Base-by-base conservation (phyloP, 1,139 yeast species). In the Diutina neorugosa region DNA sequence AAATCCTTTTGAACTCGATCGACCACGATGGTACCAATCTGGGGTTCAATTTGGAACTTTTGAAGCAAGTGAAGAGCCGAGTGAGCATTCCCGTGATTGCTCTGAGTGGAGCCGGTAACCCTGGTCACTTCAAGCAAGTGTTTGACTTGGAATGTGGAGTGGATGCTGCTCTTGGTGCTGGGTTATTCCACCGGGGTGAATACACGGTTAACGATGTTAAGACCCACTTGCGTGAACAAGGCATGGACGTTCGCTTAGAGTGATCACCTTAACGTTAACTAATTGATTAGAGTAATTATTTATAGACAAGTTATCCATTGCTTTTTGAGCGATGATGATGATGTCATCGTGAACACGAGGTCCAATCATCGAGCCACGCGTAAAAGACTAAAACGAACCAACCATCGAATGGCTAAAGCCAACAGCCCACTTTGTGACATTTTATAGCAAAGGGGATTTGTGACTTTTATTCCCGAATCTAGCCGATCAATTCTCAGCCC, bases 111-210 rank as follows among this genome's bases (percentile, higher is more conserved):
- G 98, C 98, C 6, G 98, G 98, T 51, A 81, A 73, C 44, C 98
- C 98, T 2, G 78, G 74, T 55, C 98, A 93, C 69, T 93, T 93
- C 66, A 81, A 80, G 58, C 89, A 91, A 59, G 98, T 89, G 0
- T 93, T 93, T 64, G 75, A 74, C 52, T 60, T 72, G 65, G 76
- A 82, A 50, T 89, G 97, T 31, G 77, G 80, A 3, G 85, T 93
- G 2, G 98, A 93, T 69, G 98, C 98, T 51, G 98, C 98, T 12
- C 75, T 93, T 53, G 98, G 98, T 34, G 98, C 98, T 3, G 98
- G 98, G 51, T 84, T 93, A 82, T 93, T 93, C 73, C 98, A 93
- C 72, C 77, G 98, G 63, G 93, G 86, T 27, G 98, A 91, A 62
- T 93, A 84, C 67, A 83, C 88, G 16, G 98, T 93, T 14, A 77